Conservation (phyloP, 352 stramenopile genomes). For the Plasmopara muralis region DNA sequence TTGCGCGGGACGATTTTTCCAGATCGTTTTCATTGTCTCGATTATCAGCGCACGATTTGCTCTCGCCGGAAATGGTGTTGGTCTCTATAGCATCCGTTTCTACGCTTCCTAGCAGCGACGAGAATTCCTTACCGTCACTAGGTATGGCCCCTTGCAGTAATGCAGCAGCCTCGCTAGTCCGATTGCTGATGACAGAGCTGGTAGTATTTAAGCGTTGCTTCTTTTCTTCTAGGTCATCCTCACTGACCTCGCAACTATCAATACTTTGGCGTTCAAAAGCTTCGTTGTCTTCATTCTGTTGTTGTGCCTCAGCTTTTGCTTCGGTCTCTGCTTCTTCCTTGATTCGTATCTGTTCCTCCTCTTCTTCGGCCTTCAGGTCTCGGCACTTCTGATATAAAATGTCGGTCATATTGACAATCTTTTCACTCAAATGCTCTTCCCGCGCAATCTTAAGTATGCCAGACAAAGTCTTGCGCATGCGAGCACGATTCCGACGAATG, state of each 20-base stretch:
- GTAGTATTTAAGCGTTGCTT: conserved; percentile 25
- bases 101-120: conserved; percentile 28
- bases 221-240: conserved; percentile 31
- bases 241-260: conserved; percentile 8
- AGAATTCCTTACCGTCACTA: conserved; percentile 30
- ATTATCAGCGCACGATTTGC: conserved; percentile 17
- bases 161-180: conserved; percentile 2
- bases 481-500: conserved; percentile 41
- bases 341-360: conserved; percentile 28
- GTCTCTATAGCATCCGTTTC: conserved; percentile 22
- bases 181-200: conserved; percentile 7
- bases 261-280: conserved; percentile 7
- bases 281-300: conserved; percentile 11
- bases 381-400: conserved; percentile 52
- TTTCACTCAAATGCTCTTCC: conserved; percentile 48
- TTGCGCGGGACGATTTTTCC: conserved; percentile 28
- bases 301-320: conserved; percentile 7
- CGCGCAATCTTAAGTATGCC: conserved; percentile 52
- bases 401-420: conserved; percentile 49
- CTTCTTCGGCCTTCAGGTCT: conserved; percentile 39
- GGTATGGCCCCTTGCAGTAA: conserved; percentile 5
- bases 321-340: conserved; percentile 26
- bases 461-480: conserved; percentile 43
- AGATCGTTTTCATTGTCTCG: conserved; percentile 30
- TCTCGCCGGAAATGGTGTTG: conserved; percentile 18